Base-by-base conservation (phyloP, 2,329 filamentous ascomycete species). In the Escovopsis sp. region DNA sequence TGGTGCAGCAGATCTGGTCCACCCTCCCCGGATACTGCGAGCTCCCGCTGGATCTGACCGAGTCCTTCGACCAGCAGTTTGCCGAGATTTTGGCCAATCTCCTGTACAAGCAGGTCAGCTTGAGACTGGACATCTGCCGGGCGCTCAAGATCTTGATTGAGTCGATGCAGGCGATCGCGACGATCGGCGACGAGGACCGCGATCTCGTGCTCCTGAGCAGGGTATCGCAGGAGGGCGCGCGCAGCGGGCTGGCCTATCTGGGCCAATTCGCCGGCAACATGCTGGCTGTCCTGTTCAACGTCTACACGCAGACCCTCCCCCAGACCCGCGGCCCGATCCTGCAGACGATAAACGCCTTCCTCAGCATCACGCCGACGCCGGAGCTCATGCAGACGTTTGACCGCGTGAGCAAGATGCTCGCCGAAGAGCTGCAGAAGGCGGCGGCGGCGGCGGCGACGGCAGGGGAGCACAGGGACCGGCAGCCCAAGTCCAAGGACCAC, bases 251-350 rank as follows among this genome's bases (percentile, higher is more conserved):
- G 27, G 63, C 74, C n/a, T 79, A 93, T 53, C 66, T 98, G 11
- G 76, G 83, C 13, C 63, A 65, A 1, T 87, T 90, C 51, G 71
- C 88, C 1, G 79, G 79, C 41, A 96, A 96, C 49, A 72, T 98
- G 59, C 72, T 98, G 29, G 87, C 90, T 6, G 88, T 96, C 1
- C 65, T 98, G n/a, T 96, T 98, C 68, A 98, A 98, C 53, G 88
- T 98, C 31, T 98, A 98, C 62, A 94, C 83, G 43, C 83, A 94
- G 56, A 98, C 90, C 1, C 68, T 98, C 18, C 88, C 90, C 3
- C 85, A 94, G 51, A 90, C 84, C 50, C 73, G 90, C 46, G 87
- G 85, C 0, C 85, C 83, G 15, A 90, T 98, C 36, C 65, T 98
- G 25, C 83, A 88, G 54, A 94, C 87, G 42, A 90, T 96, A 62